phyloP scores from a whole-genome alignment of 75 land plant genomes.

The Picea glauca region DNA sequence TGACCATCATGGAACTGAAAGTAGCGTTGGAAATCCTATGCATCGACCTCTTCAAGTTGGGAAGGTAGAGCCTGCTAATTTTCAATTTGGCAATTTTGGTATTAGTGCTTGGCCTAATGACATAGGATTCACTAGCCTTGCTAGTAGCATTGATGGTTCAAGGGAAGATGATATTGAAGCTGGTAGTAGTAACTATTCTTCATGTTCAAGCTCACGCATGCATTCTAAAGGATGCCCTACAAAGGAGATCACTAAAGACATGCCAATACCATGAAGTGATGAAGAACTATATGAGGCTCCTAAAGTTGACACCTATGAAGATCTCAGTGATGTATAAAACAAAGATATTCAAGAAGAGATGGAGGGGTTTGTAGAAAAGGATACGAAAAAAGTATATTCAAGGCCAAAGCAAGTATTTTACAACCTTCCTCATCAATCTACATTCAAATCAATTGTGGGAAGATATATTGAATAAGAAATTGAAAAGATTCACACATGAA shows the following conservation, averaged over 20 bases:
- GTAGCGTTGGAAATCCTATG: conserved; percentile 41
- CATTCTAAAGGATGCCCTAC: conserved; percentile 31
- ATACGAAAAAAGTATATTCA: too few relatives aligned
- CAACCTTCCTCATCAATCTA: too few relatives aligned
- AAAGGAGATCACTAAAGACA: conserved; percentile 24
- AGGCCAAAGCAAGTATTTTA: too few relatives aligned
- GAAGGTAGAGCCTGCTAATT: conserved; percentile 72
- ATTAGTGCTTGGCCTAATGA: conserved; percentile 90
- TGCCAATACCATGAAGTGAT: conserved; percentile 34
- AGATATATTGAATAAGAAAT: too few relatives aligned
- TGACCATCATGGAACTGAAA: conserved; percentile 29
- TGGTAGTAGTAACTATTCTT: conserved; percentile 58
- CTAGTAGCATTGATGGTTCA: conserved; percentile 53
- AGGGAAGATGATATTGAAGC: conserved; percentile 42
- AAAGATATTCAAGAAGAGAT: conserved; percentile 62
- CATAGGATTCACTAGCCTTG: conserved; percentile 62
- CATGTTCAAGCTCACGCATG: conserved; percentile 74
- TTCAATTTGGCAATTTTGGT: conserved; percentile 92
- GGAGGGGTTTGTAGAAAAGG: background rate
- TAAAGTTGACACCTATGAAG: conserved; percentile 25
- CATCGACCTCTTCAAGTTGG: conserved; percentile 59
- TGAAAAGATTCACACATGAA: too few relatives aligned
- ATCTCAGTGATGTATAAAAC: conserved; percentile 22
- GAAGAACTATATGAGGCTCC: conserved; percentile 30
- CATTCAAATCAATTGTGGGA: too few relatives aligned